Evolutionary conservation across 208 protist genomes (phyloP).

Genomic region (Herpetomonas muscarum): DNA sequence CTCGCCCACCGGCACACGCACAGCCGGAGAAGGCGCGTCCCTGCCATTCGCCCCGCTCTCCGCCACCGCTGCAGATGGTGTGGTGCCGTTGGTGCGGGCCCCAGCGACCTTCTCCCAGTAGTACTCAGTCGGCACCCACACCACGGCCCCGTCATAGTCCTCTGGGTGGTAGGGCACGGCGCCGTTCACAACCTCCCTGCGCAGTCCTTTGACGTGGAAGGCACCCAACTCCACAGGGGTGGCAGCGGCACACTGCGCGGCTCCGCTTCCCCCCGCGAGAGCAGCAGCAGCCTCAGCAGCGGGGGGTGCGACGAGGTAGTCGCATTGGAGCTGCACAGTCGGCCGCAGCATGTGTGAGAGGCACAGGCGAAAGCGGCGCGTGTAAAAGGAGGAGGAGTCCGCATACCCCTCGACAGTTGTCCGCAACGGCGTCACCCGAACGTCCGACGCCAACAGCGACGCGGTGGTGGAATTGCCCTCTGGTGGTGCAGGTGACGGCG

Average conservation of each 20-base stretch:
- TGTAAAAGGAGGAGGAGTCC: constrained; percentile 12
- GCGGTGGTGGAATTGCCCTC: too few relatives aligned
- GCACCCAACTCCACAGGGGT: neutral
- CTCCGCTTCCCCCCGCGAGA: neutral
- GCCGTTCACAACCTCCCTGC: constrained; percentile 29
- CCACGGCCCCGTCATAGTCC: constrained; percentile 44
- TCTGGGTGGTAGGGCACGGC: constrained; percentile 14
- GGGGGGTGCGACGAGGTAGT: neutral
- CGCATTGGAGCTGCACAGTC: constrained; percentile 10
- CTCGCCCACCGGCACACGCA: constrained; percentile 16
- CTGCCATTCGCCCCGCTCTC: too few relatives aligned
- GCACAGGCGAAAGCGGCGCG: constrained; percentile 17
- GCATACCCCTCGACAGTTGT: constrained; percentile 6
- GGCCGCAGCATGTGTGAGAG: constrained; percentile 30
- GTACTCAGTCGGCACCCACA: constrained; percentile 64
- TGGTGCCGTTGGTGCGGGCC: neutral
- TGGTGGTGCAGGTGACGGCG: neutral
- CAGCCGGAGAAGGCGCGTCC: neutral
- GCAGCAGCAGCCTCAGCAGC: neutral
- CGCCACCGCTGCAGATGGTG: too few relatives aligned
- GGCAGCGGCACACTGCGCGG: neutral
- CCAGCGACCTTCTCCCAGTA: constrained; percentile 16
- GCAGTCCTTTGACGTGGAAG: constrained; percentile 18
- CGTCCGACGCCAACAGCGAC: neutral
- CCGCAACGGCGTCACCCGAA: neutral